Conservation (phyloP, 1,284 basidiomycete species). For the Blastosporella zonata region DNA sequence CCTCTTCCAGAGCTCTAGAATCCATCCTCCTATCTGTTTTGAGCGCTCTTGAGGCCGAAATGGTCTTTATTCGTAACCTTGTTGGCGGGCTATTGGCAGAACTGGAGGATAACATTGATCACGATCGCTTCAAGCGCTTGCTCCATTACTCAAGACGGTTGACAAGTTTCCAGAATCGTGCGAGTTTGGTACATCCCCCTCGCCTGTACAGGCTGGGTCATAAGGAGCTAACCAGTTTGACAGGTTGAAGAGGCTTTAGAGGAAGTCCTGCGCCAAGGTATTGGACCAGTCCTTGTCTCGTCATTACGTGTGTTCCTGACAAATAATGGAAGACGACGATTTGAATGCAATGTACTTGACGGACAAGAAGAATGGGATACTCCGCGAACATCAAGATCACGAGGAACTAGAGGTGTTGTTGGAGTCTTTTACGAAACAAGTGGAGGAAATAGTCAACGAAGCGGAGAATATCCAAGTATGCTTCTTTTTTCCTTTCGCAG, state of each 20-base stretch:
- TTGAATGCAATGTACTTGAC: slow-evolving; percentile 89
- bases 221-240: slow-evolving; percentile 10
- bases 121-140: slow-evolving; percentile 87
- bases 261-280: slow-evolving; percentile 88
- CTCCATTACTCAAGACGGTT: slow-evolving; percentile 88
- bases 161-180: slow-evolving; percentile 84
- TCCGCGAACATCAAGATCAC: slow-evolving; percentile 72
- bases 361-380: slow-evolving; percentile 64
- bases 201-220: neutral
- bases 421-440: slow-evolving; percentile 93
- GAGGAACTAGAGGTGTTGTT: slow-evolving; percentile 91
- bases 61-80: slow-evolving; percentile 86
- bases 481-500: neutral
- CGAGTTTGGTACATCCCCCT: slow-evolving; percentile 57
- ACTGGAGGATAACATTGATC: slow-evolving; percentile 90
- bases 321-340: slow-evolving; percentile 73
- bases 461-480: slow-evolving; percentile 81
- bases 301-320: slow-evolving; percentile 11
- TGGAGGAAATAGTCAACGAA: slow-evolving; percentile 93
- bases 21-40: slow-evolving; percentile 86
- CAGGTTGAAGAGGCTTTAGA: slow-evolving; percentile 89
- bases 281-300: slow-evolving; percentile 16
- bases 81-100: slow-evolving; percentile 87
- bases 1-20: slow-evolving; percentile 71
- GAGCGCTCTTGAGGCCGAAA: slow-evolving; percentile 89